Evolutionary conservation across 768 basidiomycete species (phyloP), one percentile per base, ranked within the genome.

Genomic region (Suillus tomentosus): DNA sequence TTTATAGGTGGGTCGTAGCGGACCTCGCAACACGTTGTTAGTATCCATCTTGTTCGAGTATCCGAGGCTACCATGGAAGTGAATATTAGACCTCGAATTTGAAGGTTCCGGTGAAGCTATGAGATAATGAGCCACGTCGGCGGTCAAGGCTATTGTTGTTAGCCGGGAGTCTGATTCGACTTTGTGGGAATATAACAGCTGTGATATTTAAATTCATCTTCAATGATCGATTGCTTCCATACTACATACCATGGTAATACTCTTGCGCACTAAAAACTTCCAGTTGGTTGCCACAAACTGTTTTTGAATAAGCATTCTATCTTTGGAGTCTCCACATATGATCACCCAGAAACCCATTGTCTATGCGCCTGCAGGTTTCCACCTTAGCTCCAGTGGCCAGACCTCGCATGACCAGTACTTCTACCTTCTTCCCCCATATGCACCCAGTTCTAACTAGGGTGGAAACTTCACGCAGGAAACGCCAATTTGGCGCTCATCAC

Each of bases 381-480:
- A 53, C 27, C 51, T 31, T n/a, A 13, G 10, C 19, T 54, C 19
- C 19, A 36, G 10, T 10, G 53, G 24, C 22, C 39, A 57, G 22
- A 5, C 5, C 39, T 40, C 9, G 56, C 14, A 40, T 40, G 56
- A 54, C 53, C 19, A 40, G 39, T 57, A 57, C 37, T 40, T 40
- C 24, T 37, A 15, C 36, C 6, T 15, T 57, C 22, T 5, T 40
- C 14, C 39, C 22, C 24, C 17, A 1, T 13, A 7, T 40, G 24
- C 56, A 40, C 2, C 14, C 22, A 57, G 15, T 10, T 11, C 56
- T 57, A 15, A 57, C n/a, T 27, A 24, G 22, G 56, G 39, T 24
- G 37, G 39, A 57, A 40, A 57, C 17, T 57, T 56, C 19, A 37
- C 24, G 40, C 24, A 57, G 56, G 22, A 11, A 40, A 57, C 37